Conservation (phyloP, 108 stramenopile species). For the Cyclotella sp. region DNA sequence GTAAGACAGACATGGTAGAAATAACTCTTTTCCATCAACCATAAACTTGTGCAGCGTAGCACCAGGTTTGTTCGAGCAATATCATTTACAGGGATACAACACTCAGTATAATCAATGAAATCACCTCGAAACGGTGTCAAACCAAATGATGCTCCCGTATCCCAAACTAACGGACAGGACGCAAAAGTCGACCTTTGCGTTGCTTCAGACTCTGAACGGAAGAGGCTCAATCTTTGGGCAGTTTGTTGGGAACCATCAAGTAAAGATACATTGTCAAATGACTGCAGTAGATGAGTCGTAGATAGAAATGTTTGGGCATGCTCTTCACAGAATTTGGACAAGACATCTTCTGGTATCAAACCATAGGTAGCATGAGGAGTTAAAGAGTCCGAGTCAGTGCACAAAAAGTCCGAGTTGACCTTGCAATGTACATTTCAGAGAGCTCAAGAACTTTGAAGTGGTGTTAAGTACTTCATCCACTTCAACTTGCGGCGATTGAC, state of each 20-base stretch:
- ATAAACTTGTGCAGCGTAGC: constrained; percentile 6
- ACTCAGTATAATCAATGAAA: constrained; percentile 21
- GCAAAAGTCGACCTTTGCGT: neutral
- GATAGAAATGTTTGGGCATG: neutral
- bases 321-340: neutral
- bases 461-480: neutral
- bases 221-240: neutral
- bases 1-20: neutral
- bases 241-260: neutral
- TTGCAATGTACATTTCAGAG: neutral
- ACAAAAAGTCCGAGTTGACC: neutral
- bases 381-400: neutral
- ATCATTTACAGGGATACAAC: constrained; percentile 12
- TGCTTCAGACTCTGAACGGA: neutral
- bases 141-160: constrained; percentile 31
- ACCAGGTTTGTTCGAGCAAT: constrained; percentile 10
- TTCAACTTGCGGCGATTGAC: constrained; percentile 9
- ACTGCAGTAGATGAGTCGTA: neutral
- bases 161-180: constrained; percentile 13
- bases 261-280: neutral
- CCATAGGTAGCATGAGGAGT: neutral
- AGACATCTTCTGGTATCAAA: constrained; percentile 1
- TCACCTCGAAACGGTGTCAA: constrained; percentile 16
- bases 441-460: neutral
- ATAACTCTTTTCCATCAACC: too few relatives aligned